Evolutionary conservation across 2,329 filamentous ascomycete species (phyloP), one percentile per base, ranked within the genome.

Genomic region (Paecilomyces sp.): DNA sequence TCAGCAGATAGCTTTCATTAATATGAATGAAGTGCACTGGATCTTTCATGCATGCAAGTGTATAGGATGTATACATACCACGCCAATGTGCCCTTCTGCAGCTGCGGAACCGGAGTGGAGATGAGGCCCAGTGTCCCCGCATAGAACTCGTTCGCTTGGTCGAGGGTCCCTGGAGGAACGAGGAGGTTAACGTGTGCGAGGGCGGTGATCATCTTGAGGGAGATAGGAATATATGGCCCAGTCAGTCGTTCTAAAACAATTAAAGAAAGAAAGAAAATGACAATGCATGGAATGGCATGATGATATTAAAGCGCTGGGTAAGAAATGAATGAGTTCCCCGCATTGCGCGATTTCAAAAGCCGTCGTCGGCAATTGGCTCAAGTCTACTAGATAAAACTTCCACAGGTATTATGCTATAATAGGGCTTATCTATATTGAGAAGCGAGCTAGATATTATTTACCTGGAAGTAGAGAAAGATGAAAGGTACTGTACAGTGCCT

Each of bases 171-270:
- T 0, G 68, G 67, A 0, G 83, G 83, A 9, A 87, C 81, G n/a
- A 81, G 77, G 54, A 87, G 74, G 67, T 86, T 87, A 61, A 86
- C 74, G 71, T 86, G 83, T 2, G 81, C 80, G 57, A 86, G 73
- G 36, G 81, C 80, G 41, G 78, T 75, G 66, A 85, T 84, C 77
- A 83, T 79, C 8, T 18, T 47, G 41, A 18, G 9, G 41, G 22
- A 9, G 25, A 47, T 5, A 18, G 9, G 4, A 18, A 47, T 4
- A 18, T 9, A 22, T 22, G 1, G 15, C n/a, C 6, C 3, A 9
- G 18, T 22, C 1, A 8, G 5, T 47, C 8, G 6, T 2, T 47
- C 41, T 1, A 28, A 22, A 28, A 28, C 15, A n/a, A 8, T 18
- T 22, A 22, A 7, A 18, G 15, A 47, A 18, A 7, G 13, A 41